Conservation (phyloP, 108 stramenopile species). For the Nitzschia inconspicua region DNA sequence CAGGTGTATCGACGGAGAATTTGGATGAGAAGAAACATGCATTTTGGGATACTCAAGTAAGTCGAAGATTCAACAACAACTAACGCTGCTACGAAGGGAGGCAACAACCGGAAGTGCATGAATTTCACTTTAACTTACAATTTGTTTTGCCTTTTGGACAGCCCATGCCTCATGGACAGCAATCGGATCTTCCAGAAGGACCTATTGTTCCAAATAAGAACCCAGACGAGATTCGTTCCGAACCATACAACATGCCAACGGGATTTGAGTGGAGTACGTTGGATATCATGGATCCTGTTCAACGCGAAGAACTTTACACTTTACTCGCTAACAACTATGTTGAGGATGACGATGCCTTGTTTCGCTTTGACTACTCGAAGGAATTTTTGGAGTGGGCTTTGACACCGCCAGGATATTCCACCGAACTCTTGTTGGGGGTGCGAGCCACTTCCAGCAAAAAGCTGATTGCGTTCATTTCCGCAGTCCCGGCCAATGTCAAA, state of each 20-base stretch:
- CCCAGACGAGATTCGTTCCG: constrained; percentile 74
- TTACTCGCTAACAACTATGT: constrained; percentile 98
- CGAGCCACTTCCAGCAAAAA: constrained; percentile 69
- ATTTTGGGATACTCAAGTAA: constrained; percentile 98
- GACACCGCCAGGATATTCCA: constrained; percentile 87
- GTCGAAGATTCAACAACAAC: background rate
- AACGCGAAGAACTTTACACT: constrained; percentile 88
- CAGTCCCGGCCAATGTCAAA: constrained; percentile 81
- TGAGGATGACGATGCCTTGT: constrained; percentile 97
- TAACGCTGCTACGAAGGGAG: background rate
- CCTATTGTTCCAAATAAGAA: constrained; percentile 84
- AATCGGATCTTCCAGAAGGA: constrained; percentile 48
- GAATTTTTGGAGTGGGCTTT: constrained; percentile 94
- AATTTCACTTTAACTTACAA: background rate
- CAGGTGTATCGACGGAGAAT: constrained; percentile 26
- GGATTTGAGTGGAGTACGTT: constrained; percentile 94
- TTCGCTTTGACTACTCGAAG: constrained; percentile 95
- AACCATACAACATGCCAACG: constrained; percentile 94
- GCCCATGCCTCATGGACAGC: constrained; percentile 47
- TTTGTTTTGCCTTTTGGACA: background rate
- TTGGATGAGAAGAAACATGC: constrained; percentile 59
- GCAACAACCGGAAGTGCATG: too few species aligned
- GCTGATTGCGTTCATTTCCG: constrained; percentile 95
- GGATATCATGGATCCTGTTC: constrained; percentile 63
- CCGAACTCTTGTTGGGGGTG: constrained; percentile 90